phyloP scores from a whole-genome alignment of 441 rosid species.

The Bocquillonia castaneifolia region DNA sequence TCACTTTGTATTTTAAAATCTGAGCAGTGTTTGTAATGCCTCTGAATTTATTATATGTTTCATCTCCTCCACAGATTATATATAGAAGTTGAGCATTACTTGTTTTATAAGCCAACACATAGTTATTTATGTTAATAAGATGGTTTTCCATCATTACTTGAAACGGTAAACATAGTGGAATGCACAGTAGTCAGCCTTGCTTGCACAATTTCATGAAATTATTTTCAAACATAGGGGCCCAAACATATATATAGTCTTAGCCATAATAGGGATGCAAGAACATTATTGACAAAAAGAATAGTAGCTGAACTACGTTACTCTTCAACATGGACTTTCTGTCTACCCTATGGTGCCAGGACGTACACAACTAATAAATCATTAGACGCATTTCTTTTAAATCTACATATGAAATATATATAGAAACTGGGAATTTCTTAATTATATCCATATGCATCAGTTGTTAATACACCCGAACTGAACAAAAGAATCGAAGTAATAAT shows the following conservation, averaged over 20 bases:
- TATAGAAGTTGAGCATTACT: too few relatives aligned
- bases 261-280: too few relatives aligned
- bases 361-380: not conserved
- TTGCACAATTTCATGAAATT: too few relatives aligned
- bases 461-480: constrained; percentile 11
- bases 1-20: not conserved
- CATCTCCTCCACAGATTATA: too few relatives aligned
- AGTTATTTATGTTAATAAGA: not conserved
- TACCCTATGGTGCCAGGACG: not conserved
- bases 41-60: too few relatives aligned
- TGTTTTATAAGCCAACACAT: too few relatives aligned
- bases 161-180: not conserved
- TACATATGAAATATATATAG: not conserved
- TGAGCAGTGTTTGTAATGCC: too few relatives aligned
- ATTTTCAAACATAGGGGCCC: too few relatives aligned
- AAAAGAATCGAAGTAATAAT: constrained; percentile 21
- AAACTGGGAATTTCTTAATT: not conserved
- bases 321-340: not conserved
- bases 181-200: too few relatives aligned
- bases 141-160: not conserved
- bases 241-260: too few relatives aligned
- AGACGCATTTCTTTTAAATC: not conserved
- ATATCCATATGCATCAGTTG: constrained; percentile 5
- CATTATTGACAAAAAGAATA: too few relatives aligned
- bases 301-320: too few relatives aligned